phyloP scores from a whole-genome alignment of 2,329 filamentous ascomycete genomes.

The Beauveria rudraprayagi region DNA sequence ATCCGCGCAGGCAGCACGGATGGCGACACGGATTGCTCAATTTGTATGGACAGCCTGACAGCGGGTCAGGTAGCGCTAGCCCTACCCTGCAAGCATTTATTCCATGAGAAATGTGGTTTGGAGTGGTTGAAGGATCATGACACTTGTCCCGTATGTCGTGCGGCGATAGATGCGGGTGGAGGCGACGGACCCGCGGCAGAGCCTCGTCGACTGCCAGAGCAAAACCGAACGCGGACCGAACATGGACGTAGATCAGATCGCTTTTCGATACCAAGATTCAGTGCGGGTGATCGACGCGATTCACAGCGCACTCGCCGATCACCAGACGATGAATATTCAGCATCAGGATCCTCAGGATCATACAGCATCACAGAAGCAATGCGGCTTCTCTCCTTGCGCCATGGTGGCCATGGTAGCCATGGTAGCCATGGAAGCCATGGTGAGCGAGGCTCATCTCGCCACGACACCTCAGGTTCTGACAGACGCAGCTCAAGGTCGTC shows the following conservation, averaged over 20 bases:
- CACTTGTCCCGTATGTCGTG: conserved; percentile 78
- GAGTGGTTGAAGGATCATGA: conserved; percentile 87
- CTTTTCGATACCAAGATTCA: not conserved
- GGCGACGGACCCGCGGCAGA: not conserved
- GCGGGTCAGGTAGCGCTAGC: conserved; percentile 65
- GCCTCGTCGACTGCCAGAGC: not conserved
- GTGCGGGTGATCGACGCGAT: not conserved
- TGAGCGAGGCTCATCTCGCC: conserved; percentile 17
- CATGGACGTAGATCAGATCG: not conserved
- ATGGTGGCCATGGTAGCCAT: conserved; percentile 16
- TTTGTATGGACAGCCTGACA: conserved; percentile 83
- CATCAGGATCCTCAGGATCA: conserved; percentile 10
- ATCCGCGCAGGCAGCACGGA: conserved; percentile 54
- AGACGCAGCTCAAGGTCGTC: conserved; percentile 32
- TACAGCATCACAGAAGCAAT: conserved; percentile 23
- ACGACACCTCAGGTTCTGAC: conserved; percentile 21
- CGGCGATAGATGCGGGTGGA: conserved; percentile 37
- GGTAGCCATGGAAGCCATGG: conserved; percentile 20
- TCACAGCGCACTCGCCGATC: not conserved
- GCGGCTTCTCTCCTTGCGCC: conserved; percentile 21
- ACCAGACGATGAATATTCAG: not conserved
- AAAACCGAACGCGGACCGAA: not conserved
- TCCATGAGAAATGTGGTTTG: conserved; percentile 74
- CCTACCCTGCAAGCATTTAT: conserved; percentile 89
- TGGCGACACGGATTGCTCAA: conserved; percentile 76